Conservation (phyloP, 2,329 filamentous ascomycete species). For the Fusarium nurragi region DNA sequence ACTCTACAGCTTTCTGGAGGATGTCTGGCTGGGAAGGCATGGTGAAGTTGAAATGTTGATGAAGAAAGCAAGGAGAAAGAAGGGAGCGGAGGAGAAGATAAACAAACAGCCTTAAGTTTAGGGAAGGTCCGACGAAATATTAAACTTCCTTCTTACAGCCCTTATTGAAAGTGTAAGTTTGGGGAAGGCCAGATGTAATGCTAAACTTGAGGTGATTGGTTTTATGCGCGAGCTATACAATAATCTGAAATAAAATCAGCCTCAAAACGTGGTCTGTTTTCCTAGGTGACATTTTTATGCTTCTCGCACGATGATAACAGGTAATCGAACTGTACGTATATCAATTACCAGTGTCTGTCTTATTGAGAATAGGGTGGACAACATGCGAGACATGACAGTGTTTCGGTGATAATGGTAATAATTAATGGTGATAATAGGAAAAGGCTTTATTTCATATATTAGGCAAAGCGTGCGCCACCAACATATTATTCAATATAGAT, state of each 20-base stretch:
- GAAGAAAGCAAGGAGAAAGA: too few relatives aligned
- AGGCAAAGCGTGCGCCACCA: slow-evolving; percentile 23
- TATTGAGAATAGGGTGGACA: slow-evolving; percentile 19
- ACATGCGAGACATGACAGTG: background rate
- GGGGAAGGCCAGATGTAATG: too few relatives aligned
- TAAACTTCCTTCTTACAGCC: too few relatives aligned
- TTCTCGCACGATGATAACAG: background rate
- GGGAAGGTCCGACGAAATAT: too few relatives aligned
- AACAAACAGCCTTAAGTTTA: too few relatives aligned
- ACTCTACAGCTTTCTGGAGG: too few relatives aligned
- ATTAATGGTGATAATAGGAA: background rate
- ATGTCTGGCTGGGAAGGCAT: too few relatives aligned
- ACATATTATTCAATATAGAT: slow-evolving; percentile 4
- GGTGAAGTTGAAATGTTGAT: too few relatives aligned
- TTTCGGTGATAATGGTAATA: slow-evolving; percentile 1
- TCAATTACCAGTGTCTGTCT: slow-evolving; percentile 1
- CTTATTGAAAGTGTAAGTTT: too few relatives aligned
- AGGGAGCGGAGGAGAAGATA: too few relatives aligned
- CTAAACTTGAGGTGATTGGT: too few relatives aligned
- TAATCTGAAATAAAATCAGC: slow-evolving; percentile 22
- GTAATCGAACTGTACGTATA: too few relatives aligned
- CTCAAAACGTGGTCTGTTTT: background rate
- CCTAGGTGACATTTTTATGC: background rate
- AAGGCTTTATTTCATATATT: slow-evolving; percentile 8
- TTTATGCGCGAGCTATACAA: slow-evolving; percentile 14